Base-by-base conservation (phyloP, 2,329 filamentous ascomycete genomes). In the Aspergillus pseudoterreus region DNA sequence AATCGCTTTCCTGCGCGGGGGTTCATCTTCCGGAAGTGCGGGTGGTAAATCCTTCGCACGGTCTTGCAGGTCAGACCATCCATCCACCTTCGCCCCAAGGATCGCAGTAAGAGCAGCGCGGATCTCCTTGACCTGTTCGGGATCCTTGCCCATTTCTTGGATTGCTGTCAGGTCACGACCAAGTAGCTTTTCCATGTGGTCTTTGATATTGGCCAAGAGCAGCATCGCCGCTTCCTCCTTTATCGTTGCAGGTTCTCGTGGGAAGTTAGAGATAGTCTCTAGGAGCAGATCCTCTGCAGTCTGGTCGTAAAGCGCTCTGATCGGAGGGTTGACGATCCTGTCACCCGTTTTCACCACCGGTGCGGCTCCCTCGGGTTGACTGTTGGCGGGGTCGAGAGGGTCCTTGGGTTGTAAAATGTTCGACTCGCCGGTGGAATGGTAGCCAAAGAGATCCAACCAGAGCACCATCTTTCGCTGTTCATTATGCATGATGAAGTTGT, bases 401-500 rank as follows among this genome's bases (percentile, higher is more conserved):
- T 74, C 71, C 49, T 67, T 70, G 17, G 72, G 71, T 41, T 71
- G 70, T 21, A 75, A 74, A 45, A 74, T 72, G 54, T 73, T 75
- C 14, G 73, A 71, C 56, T 75, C 72, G 8, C 70, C 71, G 11
- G 72, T 73, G 3, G 72, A 73, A 46, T 80, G 75, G 55, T 80
- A 81, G 47, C 84, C 83, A 58, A 86, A 86, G 2, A 86, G 72
- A 63, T 83, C 80, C 35, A 85, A 69, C 83, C 83, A 86, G 2
- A 86, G 74, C 59, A 84, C 81, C 58, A 85, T 74, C 61, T 86
- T 86, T 36, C 82, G 74, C 53, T 82, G 77, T 67, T 86, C 83
- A 58, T 86, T 86, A 54, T 83, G 79, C 62, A 83, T 82, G 43
- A 84, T 82, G 45, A 85, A 78, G 57, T 86, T 86, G 68, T 86